Base-by-base conservation (phyloP, 192 early-diverging fungal species). In the Funneliformis geosporum region DNA sequence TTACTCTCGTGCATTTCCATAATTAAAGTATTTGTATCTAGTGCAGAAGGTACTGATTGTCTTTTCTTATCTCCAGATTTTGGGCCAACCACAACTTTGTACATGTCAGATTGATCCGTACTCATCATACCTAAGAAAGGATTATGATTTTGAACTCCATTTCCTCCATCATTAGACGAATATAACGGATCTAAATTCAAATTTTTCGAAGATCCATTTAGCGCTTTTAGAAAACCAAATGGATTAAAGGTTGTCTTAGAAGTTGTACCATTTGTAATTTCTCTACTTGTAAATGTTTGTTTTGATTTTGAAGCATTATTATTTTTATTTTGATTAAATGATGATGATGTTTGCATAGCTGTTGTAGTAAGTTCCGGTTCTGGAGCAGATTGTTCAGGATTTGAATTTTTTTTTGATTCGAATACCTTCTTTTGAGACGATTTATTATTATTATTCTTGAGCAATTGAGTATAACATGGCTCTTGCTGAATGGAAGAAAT, bases 1-100 rank as follows among this genome's bases (percentile, higher is more conserved):
- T 9, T 60, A 28, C 23, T 64, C 4, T 64, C 62, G 10, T 64
- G 62, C 62, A 64, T 64, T 14, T 64, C 62, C 62, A 64, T 27
- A 7, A 64, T 64, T 27, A 12, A 64, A 64, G 62, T 23, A 64
- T 64, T 64, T 18, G 62, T 64, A 28, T 64, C 62, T 64, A 11
- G 14, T 64, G 62, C 62, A 3, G 62, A 27, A 9, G 62, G 62
- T 64, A 64, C 6, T 27, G 62, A 64, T 27, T 64, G 62, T 28
- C 62, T 64, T 9, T 64, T 64, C 4, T 50, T 50, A 62, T 64
- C 62, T 4, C 9, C 27, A 3, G 23, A 28, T 64, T 64, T 64
- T 64, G 62, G 62, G 1, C 62, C 62, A 27, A 64, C 27, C 8
- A 64, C 62, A 64, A 64, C 62, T 64, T 64, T 64, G 25, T 64